Percentiles rank a stretch among this genome's conserved stretches.
phyloP scores from a whole-genome alignment of 306 rosid genomes.

The Pterocarpus macrocarpus region DNA sequence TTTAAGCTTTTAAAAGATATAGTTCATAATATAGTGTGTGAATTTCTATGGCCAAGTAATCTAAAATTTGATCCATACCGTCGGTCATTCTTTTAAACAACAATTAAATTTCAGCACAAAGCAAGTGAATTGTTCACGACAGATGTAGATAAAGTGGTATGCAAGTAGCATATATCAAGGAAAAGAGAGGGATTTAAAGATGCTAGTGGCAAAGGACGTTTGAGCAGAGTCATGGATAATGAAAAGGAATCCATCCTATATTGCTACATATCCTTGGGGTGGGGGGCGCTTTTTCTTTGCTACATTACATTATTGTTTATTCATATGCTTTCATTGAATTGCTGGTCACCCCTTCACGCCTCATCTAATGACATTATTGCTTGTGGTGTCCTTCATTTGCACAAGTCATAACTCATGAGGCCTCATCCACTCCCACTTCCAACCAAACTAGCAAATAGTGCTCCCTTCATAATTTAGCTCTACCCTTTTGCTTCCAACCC shows the following conservation, averaged over 20 bases:
- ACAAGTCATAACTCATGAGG: conserved; percentile 10
- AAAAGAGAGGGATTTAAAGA: not conserved
- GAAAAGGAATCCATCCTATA: not conserved
- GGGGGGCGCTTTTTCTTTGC: conserved; percentile 1
- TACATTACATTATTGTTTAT: conserved; percentile 28
- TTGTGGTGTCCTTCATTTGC: conserved; percentile 37
- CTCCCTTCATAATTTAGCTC: conserved; percentile 32
- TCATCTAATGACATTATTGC: conserved; percentile 45
- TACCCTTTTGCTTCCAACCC: conserved; percentile 20
- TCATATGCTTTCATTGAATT: conserved; percentile 12
- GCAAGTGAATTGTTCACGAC: too few species aligned
- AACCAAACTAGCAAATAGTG: conserved; percentile 39
- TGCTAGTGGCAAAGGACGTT: not conserved
- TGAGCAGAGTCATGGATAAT: not conserved
- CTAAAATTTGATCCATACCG: too few species aligned
- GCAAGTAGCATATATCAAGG: not conserved
- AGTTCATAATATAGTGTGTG: too few species aligned
- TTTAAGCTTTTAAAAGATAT: too few species aligned
- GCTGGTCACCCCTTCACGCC: conserved; percentile 38
- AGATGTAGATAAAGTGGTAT: not conserved
- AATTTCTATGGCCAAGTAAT: too few species aligned
- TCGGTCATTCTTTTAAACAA: too few species aligned
- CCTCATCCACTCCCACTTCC: conserved; percentile 39
- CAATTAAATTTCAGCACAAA: too few species aligned
- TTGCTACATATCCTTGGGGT: not conserved